Evolutionary conservation across 495 filamentous ascomycete genomes (phyloP), one percentile per base, ranked within the genome.

Genomic region (Penicillium subrubescens): DNA sequence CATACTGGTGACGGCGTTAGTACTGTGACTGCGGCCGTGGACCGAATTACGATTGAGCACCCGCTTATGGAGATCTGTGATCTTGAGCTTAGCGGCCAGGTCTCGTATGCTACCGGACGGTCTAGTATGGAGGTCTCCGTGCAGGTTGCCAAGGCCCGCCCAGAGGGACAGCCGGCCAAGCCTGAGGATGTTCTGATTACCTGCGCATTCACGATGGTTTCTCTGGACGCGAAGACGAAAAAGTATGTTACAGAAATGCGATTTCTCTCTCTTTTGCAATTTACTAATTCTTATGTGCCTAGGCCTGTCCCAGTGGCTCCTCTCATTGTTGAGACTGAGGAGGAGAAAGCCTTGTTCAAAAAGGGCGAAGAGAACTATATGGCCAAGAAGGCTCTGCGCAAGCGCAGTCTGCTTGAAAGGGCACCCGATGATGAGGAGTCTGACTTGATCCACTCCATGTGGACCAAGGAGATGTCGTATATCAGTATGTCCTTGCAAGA

Each of bases 201-300:
- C 5, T 94, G 92, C 75, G 86, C 89, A 11, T 94, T 93, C 71
- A 96, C 92, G 1, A 94, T 96, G 89, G 89, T 91, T 2, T 92
- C 92, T 2, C 79, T 94, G 1, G 85, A 94, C 66, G 90, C 92
- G 1, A 76, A 62, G 14, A 93, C 90, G 2, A 92, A 91, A 76
- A 89, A 86, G 78, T 85, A 82, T 15, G 80, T 83, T 27, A 63
- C 10, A 11, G 10, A 15, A 34, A 19, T 31, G 6, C 14, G 15
- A 14, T 2, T 37, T 10, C 10, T 14, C 51, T 70, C 10, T 21
- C 35, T 23, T 17, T 77, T 15, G 65, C 2, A 44, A 5, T 21
- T 19, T 44, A 25, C 67, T 77, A 65, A 75, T 41, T 31, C 37
- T 5, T 58, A 3, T 12, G 10, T 17, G n/a, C 5, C 5, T 51